Evolutionary conservation across 805 yeast genomes (phyloP).

Genomic region (Limtongia smithiae): DNA sequence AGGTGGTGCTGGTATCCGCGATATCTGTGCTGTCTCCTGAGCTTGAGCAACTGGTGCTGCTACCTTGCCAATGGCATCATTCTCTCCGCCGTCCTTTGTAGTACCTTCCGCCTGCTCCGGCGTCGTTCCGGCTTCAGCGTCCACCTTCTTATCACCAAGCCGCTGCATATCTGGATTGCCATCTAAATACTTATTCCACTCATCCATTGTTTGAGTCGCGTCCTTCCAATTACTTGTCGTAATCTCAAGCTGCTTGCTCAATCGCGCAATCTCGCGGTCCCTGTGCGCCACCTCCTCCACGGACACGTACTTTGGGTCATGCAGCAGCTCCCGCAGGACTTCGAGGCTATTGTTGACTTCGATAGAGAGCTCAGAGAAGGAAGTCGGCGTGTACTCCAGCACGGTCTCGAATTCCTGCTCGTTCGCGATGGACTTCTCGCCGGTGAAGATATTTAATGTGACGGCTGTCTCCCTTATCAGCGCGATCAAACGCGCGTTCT

Average conservation of each 20-base stretch:
- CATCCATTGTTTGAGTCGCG: slow-evolving; percentile 34
- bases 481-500: slow-evolving; percentile 22
- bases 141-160: too few relatives aligned
- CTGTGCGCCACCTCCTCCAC: slow-evolving; percentile 19
- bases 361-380: slow-evolving; percentile 24
- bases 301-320: slow-evolving; percentile 21
- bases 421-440: slow-evolving; percentile 16
- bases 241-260: slow-evolving; percentile 28
- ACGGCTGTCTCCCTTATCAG: slow-evolving; percentile 23
- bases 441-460: slow-evolving; percentile 23
- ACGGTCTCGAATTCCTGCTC: slow-evolving; percentile 13
- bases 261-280: slow-evolving; percentile 21
- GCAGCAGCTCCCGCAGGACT: slow-evolving; percentile 21
- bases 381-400: slow-evolving; percentile 19
- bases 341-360: slow-evolving; percentile 25
- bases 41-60: too few relatives aligned
- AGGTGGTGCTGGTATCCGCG: too few relatives aligned
- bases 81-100: too few relatives aligned
- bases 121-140: too few relatives aligned
- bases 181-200: slow-evolving; percentile 32
- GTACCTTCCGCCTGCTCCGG: too few relatives aligned
- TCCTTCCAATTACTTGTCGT: slow-evolving; percentile 33
- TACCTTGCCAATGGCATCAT: too few relatives aligned
- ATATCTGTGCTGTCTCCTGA: too few relatives aligned
- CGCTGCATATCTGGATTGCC: too few relatives aligned